These are phyloP conservation scores for Daldinia bambusicola DNA, from an alignment of 495 filamentous ascomycete species.

Conservation along the genomic window DNA sequence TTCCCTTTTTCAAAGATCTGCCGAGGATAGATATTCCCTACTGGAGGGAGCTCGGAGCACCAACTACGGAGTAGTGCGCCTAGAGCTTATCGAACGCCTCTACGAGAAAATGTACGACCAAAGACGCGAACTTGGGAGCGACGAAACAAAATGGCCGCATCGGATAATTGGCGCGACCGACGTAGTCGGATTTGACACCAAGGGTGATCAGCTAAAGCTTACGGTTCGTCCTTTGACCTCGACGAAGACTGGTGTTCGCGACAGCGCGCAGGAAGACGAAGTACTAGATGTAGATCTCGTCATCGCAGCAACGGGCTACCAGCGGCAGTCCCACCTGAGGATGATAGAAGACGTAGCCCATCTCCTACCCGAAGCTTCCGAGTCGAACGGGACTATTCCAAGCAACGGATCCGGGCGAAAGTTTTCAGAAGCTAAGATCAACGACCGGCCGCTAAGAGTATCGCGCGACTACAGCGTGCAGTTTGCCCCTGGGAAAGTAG, in stretches of 20 bases:
- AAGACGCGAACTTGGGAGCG: slow-evolving; percentile 69
- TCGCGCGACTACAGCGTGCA: slow-evolving; percentile 78
- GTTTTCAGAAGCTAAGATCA: slow-evolving; percentile 35
- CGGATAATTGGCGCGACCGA: slow-evolving; percentile 75
- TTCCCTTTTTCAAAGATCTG: slow-evolving; percentile 70
- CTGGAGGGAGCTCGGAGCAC: slow-evolving; percentile 76
- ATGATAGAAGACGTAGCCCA: slow-evolving; percentile 72
- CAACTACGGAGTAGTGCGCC: slow-evolving; percentile 93
- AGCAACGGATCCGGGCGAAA: slow-evolving; percentile 50
- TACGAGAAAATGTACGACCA: slow-evolving; percentile 89
- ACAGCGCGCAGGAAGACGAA: slow-evolving; percentile 55
- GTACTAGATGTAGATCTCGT: slow-evolving; percentile 78
- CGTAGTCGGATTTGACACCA: slow-evolving; percentile 67
- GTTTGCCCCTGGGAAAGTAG: slow-evolving; percentile 72
- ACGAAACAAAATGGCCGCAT: slow-evolving; percentile 80
- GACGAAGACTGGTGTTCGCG: slow-evolving; percentile 32
- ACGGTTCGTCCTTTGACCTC: slow-evolving; percentile 56
- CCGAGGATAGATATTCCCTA: slow-evolving; percentile 68
- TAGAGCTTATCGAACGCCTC: slow-evolving; percentile 85
- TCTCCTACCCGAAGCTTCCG: slow-evolving; percentile 65
- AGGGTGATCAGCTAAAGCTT: slow-evolving; percentile 51
- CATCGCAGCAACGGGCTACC: slow-evolving; percentile 90
- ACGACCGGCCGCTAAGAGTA: slow-evolving; percentile 48
- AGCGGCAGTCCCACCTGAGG: slow-evolving; percentile 78
- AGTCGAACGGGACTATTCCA: slow-evolving; percentile 1